Evolutionary conservation across 805 yeast species (phyloP), one percentile per base, ranked within the genome.

Genomic region (Zygoascus bituminiphila): DNA sequence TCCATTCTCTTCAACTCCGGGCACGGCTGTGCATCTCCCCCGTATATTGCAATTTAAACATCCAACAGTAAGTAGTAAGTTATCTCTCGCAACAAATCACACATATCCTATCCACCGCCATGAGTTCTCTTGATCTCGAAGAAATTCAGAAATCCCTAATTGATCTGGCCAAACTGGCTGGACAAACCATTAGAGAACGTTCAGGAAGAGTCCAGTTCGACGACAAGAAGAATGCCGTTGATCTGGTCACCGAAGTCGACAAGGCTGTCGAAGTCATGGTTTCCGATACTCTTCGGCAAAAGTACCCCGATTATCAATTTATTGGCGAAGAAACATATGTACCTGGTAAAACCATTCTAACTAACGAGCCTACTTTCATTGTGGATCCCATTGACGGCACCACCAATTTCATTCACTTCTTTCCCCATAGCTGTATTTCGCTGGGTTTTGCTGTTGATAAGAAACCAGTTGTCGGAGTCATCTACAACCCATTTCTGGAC

Each of bases 341-440:
- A 10, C 71, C 72, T 2, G 82, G 81, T 1, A 65, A 61, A 25
- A 68, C 80, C 2, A 59, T 58, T 42, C 64, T 80, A 14, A 65
- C 74, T 1, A 70, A 70, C 37, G 75, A 66, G 2, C 84, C 84
- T 19, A 79, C 84, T 1, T 80, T 80, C 57, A 73, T 80, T 47
- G 81, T 80, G 17, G 84, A 79, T 57, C 82, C 82, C 38, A 75
- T 78, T 58, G 83, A 79, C 54, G 84, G 84, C 10, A 80, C 85
- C 1, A 78, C 83, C 4, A 76, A 80, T 61, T 80, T 80, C 61
- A 72, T 79, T 45, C 85, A 80, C 59, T 72, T 69, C 42, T 80
- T 76, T 64, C 85, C 84, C 1, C 75, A 70, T 58, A 73, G 79
- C 40, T 79, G 84, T 62, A 77, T 78, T 44, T 80, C 84, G 0